Conservation (phyloP, 352 stramenopile genomes). For the Phytopythium vexans region DNA sequence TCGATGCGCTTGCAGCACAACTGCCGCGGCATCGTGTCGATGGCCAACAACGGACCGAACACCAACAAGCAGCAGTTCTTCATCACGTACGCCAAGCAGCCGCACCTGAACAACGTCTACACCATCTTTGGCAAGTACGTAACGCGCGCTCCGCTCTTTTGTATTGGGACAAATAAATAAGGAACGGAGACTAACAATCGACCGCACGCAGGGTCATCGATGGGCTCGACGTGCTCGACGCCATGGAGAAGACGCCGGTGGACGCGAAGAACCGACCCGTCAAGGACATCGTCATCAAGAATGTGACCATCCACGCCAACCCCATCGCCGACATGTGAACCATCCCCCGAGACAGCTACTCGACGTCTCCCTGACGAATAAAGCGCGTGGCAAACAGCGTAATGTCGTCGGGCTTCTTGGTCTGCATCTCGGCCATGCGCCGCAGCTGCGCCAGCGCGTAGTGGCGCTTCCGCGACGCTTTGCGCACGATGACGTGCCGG, state of each 20-base stretch:
- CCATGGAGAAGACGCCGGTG: conserved; percentile 94
- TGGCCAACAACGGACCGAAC: conserved; percentile 91
- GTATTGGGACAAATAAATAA: not conserved
- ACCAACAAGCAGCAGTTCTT: conserved; percentile 98
- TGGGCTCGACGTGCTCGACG: conserved; percentile 96
- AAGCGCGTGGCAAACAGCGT: conserved; percentile 69
- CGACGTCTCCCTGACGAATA: conserved; percentile 7
- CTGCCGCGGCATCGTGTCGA: conserved; percentile 87
- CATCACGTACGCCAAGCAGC: conserved; percentile 96
- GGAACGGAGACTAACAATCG: not conserved
- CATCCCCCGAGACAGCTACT: not conserved
- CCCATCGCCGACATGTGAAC: conserved; percentile 76
- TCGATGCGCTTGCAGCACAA: conserved; percentile 60
- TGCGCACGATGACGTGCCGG: conserved; percentile 48
- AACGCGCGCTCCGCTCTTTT: not conserved
- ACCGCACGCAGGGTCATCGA: conserved; percentile 80
- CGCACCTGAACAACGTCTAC: conserved; percentile 98
- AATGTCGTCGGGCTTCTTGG: conserved; percentile 80
- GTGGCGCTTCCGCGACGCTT: conserved; percentile 53
- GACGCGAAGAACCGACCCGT: conserved; percentile 88
- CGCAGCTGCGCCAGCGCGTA: conserved; percentile 71
- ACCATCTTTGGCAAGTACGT: conserved; percentile 95
- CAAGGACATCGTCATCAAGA: conserved; percentile 88
- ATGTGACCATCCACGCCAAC: conserved; percentile 92
- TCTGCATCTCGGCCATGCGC: conserved; percentile 69